Evolutionary conservation across 2,329 filamentous ascomycete genomes (phyloP), one percentile per base, ranked within the genome.

Genomic region (Xylariaceae sp.): DNA sequence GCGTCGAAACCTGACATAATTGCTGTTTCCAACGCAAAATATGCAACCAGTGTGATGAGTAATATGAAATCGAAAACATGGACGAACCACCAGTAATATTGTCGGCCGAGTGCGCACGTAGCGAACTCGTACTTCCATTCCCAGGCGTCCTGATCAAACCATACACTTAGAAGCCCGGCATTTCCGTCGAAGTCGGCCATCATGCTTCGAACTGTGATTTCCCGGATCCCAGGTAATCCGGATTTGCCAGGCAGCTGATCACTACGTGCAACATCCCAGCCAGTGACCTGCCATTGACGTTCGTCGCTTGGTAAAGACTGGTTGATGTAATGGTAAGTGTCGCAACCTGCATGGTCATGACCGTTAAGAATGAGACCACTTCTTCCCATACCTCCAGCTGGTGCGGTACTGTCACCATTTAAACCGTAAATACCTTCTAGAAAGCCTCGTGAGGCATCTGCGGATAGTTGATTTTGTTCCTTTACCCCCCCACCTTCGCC

Each of bases 101-200:
- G 92, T 21, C 85, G 83, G 0, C 94, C 94, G 34, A 95, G 73
- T 2, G 81, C 78, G 68, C 94, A 99, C 59, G 82, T 87, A 8
- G 76, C 77, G 63, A 94, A 94, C 63, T 92, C 89, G 61, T 88
- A 88, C 60, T 79, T 79, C 94, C 94, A 99, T 68, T 88, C 83
- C 76, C 83, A 85, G 1, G 72, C 70, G 2, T 78, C 75, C 52
- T 80, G 71, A 68, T 97, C 89, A 67, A 92, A 97, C 92, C 92
- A 99, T 0, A 88, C 80, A 57, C 88, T 94, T 39, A 99, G 72
- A 40, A 99, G 76, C 0, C 91, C 94, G 0, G 91, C 90, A 68
- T 96, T 94, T 18, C 94, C 94, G n/a, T 84, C 86, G 71, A 88
- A 99, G 53, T 89, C 88, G 52, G 94, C 94, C 94, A 99, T 99